A percentile compares a stretch with the other conserved stretches of the same genome.
Conservation (phyloP, 768 basidiomycete species). For the Psilocybe sp. region DNA sequence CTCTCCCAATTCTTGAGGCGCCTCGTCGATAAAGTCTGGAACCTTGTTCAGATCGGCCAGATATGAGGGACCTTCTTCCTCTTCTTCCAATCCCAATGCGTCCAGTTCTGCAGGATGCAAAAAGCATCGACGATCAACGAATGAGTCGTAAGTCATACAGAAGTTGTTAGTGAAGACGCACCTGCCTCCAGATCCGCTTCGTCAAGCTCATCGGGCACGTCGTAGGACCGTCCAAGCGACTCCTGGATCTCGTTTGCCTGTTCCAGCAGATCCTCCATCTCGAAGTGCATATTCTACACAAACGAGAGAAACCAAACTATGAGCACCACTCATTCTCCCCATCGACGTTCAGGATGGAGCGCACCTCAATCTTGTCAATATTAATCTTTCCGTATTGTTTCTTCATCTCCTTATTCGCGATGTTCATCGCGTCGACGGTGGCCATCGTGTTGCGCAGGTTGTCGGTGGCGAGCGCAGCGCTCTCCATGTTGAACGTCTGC, state of each 20-base stretch:
- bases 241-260: slow-evolving; percentile 99
- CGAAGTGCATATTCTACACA: slow-evolving; percentile 84
- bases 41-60: slow-evolving; percentile 81
- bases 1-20: slow-evolving; percentile 70
- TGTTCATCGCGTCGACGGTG: slow-evolving; percentile 93
- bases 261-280: slow-evolving; percentile 97
- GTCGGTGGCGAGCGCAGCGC: slow-evolving; percentile 92
- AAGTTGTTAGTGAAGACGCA: slow-evolving; percentile 27
- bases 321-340: no score
- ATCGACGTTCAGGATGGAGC: no score
- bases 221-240: slow-evolving; percentile 88
- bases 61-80: slow-evolving; percentile 89
- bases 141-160: background rate
- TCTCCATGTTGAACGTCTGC: slow-evolving; percentile 99
- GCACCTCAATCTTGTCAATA: slow-evolving; percentile 96
- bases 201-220: slow-evolving; percentile 95
- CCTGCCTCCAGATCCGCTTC: slow-evolving; percentile 97
- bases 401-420: slow-evolving; percentile 93
- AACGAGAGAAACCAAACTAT: background rate
- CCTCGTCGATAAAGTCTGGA: slow-evolving; percentile 90
- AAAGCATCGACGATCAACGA: background rate
- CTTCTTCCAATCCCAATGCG: slow-evolving; percentile 87
- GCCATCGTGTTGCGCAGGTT: slow-evolving; percentile 99
- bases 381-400: slow-evolving; percentile 98
- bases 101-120: slow-evolving; percentile 74